Conservation (phyloP, 1,284 basidiomycete species). For the Neonothopanus nambi region DNA sequence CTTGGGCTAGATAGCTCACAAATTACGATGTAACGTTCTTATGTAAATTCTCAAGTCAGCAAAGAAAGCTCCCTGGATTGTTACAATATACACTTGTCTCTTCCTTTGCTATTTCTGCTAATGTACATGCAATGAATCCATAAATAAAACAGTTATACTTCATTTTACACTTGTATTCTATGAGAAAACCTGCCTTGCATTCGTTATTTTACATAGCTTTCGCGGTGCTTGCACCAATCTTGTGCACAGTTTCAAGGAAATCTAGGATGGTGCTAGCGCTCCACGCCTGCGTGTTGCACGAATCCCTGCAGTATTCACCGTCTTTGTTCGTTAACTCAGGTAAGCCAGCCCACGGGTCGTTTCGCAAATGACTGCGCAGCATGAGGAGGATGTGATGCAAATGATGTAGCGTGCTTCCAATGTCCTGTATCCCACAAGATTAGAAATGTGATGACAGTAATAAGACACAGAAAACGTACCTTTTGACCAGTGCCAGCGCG, state of each 20-base stretch:
- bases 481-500: slow-evolving; percentile 59
- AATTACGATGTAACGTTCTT: slow-evolving; percentile 56
- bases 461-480: slow-evolving; percentile 43
- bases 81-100: no score
- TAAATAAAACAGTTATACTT: no score
- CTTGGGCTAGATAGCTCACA: slow-evolving; percentile 84
- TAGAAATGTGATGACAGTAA: neutral
- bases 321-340: slow-evolving; percentile 90
- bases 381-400: slow-evolving; percentile 73
- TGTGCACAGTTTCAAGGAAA: slow-evolving; percentile 76
- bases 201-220: neutral
- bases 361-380: slow-evolving; percentile 71
- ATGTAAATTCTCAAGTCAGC: no score
- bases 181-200: no score
- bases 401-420: slow-evolving; percentile 74
- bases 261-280: slow-evolving; percentile 86
- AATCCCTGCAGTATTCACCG: slow-evolving; percentile 81
- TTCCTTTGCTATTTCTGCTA: no score
- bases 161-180: no score
- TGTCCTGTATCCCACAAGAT: slow-evolving; percentile 46
- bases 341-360: slow-evolving; percentile 86
- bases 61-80: no score
- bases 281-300: slow-evolving; percentile 93
- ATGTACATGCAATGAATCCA: no score
- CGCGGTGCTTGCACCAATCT: slow-evolving; percentile 13